Base-by-base conservation (phyloP, 2,329 filamentous ascomycete species). In the Colletotrichum sp. region DNA sequence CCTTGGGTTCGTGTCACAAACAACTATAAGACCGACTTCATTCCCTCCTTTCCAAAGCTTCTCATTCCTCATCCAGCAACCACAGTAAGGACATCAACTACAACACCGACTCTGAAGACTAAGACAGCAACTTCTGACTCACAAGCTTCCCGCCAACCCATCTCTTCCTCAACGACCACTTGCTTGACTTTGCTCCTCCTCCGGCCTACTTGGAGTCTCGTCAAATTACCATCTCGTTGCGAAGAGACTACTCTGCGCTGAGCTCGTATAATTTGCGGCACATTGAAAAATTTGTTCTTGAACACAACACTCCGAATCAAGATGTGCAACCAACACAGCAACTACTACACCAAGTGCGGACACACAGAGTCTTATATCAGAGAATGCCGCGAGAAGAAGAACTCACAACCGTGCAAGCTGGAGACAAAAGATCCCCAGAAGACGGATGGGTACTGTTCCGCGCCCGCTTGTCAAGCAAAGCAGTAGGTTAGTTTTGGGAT, bases 21-120 rank as follows among this genome's bases (percentile, higher is more conserved):
- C 68, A 68, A 65, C 66, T 78, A 78, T 78, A 78, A 78, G 73
- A 72, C 71, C 21, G 71, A 64, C 68, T 24, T 44, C 64, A 44
- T 65, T 36, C 71, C 75, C 76, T 63, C 64, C 18, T 60, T 64
- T 62, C 24, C 30, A 63, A 32, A 69, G 62, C 64, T 69, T 30
- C 67, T 30, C 44, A 13, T 64, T 69, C 69, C 66, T 71, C 75
- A 71, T 26, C 60, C 59, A 71, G 65, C 34, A 63, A 62, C 32
- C 8, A 73, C 26, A 73, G n/a, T 24, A 26, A 59, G 24, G 24
- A 55, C 44, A 64, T 15, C 36, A 55, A 39, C 28, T 12, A 24
- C 36, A 13, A 60, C 26, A 15, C 21, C 32, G 12, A 36, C 10
- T 52, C 8, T 49, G 21, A 15, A 30, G 21, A 30, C 30, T 12